Conservation (phyloP, 495 filamentous ascomycete species). For the Aspergillus haitiensis region DNA sequence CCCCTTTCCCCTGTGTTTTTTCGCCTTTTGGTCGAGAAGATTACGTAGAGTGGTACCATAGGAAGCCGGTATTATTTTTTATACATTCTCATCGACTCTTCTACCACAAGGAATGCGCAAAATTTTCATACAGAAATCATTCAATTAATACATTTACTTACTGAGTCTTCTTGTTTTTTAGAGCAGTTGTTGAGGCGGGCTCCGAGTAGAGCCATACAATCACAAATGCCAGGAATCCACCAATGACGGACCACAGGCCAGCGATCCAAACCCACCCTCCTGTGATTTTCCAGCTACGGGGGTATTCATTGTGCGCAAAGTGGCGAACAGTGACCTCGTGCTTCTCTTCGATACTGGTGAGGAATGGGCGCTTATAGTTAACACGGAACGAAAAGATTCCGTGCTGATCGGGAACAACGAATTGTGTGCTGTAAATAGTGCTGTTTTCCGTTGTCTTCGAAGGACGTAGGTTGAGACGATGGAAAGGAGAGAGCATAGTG, state of each 20-base stretch:
- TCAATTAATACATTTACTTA: conserved; percentile 39
- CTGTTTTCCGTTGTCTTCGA: conserved; percentile 59
- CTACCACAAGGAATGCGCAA: not conserved
- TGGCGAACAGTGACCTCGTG: conserved; percentile 90
- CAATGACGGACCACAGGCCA: conserved; percentile 79
- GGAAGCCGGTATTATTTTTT: not conserved
- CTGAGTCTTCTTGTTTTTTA: conserved; percentile 69
- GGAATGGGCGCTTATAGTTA: conserved; percentile 93
- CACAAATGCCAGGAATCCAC: conserved; percentile 82
- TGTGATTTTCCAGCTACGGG: conserved; percentile 83
- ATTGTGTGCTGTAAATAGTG: conserved; percentile 71
- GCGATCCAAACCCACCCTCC: conserved; percentile 96
- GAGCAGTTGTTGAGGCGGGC: conserved; percentile 43
- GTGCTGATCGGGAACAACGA: conserved; percentile 90
- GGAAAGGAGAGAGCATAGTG: conserved; percentile 97
- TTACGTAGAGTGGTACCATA: not conserved
- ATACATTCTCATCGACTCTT: not conserved
- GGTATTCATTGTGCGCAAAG: conserved; percentile 96
- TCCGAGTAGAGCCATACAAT: conserved; percentile 86
- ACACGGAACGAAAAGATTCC: conserved; percentile 96
- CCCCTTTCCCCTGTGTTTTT: not conserved
- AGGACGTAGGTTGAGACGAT: conserved; percentile 76
- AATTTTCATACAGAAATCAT: conserved; percentile 26
- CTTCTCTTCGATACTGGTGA: conserved; percentile 91
- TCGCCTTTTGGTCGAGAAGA: not conserved